These are phyloP conservation scores for Xylaria sp. DNA, from an alignment of 2,329 filamentous ascomycete genomes.

Conservation along the genomic window DNA sequence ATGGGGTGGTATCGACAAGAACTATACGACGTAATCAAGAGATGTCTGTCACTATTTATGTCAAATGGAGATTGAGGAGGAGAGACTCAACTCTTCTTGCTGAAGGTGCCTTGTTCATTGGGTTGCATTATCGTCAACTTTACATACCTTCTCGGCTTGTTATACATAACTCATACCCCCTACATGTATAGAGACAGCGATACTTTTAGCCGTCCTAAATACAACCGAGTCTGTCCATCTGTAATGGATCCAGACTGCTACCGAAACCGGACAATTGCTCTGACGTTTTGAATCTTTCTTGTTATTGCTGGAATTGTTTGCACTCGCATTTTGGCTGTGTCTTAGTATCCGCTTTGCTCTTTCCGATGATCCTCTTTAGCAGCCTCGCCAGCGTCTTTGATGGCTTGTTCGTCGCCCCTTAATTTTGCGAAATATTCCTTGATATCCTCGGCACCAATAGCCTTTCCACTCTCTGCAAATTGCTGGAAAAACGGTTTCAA, in stretches of 20 bases:
- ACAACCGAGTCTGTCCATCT: not conserved
- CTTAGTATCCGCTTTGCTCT: constrained; percentile 66
- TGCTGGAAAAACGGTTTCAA: constrained; percentile 95
- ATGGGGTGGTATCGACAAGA: not conserved
- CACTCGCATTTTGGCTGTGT: not conserved
- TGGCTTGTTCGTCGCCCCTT: constrained; percentile 83
- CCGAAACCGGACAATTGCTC: not conserved
- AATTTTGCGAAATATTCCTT: constrained; percentile 96
- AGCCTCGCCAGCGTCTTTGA: constrained; percentile 69
- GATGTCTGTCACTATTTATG: not conserved
- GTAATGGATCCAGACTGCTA: not conserved
- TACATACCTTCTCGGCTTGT: constrained; percentile 19
- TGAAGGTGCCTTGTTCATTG: not conserved
- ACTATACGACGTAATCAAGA: constrained; percentile 10
- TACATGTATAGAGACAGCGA: not conserved
- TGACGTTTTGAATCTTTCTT: not conserved
- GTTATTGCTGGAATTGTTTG: not conserved
- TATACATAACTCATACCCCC: constrained; percentile 25
- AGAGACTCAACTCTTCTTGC: not conserved
- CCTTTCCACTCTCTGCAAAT: constrained; percentile 89
- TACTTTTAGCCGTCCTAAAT: constrained; percentile 8
- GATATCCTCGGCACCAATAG: constrained; percentile 93
- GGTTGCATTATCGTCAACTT: constrained; percentile 13
- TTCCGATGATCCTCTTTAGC: constrained; percentile 58
- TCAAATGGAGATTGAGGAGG: not conserved